phyloP scores from a whole-genome alignment of 2,329 filamentous ascomycete species.

The Pyricularia grisea region DNA sequence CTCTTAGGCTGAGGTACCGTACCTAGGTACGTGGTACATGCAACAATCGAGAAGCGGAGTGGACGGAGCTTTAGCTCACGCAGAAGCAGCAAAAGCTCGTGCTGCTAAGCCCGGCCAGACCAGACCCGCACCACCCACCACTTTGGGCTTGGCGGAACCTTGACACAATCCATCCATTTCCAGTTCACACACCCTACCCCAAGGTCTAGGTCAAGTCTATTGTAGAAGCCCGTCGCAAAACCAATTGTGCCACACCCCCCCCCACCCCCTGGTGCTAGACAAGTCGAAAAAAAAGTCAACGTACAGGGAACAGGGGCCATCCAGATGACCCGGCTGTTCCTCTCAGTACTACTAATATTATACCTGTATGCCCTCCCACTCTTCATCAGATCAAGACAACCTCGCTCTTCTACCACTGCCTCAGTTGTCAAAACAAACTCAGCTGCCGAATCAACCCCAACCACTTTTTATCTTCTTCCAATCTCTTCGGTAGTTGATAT shows the following conservation, averaged over 20 bases:
- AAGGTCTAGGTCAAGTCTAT: neutral
- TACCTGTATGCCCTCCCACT: neutral
- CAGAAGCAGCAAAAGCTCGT: neutral
- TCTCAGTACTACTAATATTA: neutral
- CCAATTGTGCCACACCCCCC: neutral
- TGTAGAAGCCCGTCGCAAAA: neutral
- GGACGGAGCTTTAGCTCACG: neutral
- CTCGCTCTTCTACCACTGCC: neutral
- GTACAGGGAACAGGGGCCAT: neutral
- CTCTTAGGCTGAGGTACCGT: neutral
- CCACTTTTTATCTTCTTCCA: neutral
- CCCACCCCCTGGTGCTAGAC: neutral
- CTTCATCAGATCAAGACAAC: neutral
- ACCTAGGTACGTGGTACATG: too few relatives aligned
- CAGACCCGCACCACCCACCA: neutral
- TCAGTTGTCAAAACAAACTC: neutral
- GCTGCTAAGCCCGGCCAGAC: neutral
- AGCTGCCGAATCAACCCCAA: neutral
- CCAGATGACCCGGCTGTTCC: neutral
- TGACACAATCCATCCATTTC: neutral
- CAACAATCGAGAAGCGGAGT: neutral
- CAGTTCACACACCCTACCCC: neutral
- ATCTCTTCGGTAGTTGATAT: neutral
- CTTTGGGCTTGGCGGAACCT: neutral
- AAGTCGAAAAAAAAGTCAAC: neutral